Evolutionary conservation across 805 yeast species (phyloP), one percentile per base, ranked within the genome.

Genomic region (Myxozyma vanderwaltii): DNA sequence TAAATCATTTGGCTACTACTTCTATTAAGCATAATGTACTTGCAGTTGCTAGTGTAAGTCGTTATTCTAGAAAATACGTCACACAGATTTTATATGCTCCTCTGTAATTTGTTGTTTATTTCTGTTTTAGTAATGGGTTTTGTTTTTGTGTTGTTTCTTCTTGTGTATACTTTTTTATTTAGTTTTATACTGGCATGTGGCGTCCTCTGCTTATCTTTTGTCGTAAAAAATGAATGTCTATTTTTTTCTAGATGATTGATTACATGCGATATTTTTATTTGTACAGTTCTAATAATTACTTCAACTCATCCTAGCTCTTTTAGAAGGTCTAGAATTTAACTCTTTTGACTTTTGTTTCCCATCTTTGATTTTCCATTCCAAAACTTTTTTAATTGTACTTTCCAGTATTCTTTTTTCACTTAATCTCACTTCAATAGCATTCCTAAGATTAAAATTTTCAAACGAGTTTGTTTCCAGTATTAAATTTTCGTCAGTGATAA

Each of bases 1-100:
- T 91, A 68, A 91, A 91, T 71, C 98, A 91, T 73, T 77, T 91
- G 73, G 96, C 97, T n/a, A 91, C 97, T 6, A 90, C 97, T 10
- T 86, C 94, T 64, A 91, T 91, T 69, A 90, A 91, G 70, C 96
- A 91, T 70, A 91, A 90, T 72, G 92, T 96, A 0, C 78, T 91
- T 58, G 96, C 97, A 6, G 97, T 91, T 48, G 97, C 97, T 2
- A 84, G 91, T 41, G 89, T 91, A 21, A 91, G 89, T 36, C 80
- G 97, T 71, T 91, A 91, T 76, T 86, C 88, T 72, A 78, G 89
- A 61, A 90, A 87, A 74, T 89, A 89, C 70, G 91, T 85, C 15
- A 90, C 96, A 0, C 96, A 90, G 71, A 86, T 89, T 35, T 76
- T 89, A 60, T 90, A 89, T 71, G 95, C 96, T 27, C 96, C 96